Percentiles rank a stretch among this genome's conserved stretches.
Evolutionary conservation across 495 filamentous ascomycete genomes (phyloP).

Genomic region (Neurospora sp.): DNA sequence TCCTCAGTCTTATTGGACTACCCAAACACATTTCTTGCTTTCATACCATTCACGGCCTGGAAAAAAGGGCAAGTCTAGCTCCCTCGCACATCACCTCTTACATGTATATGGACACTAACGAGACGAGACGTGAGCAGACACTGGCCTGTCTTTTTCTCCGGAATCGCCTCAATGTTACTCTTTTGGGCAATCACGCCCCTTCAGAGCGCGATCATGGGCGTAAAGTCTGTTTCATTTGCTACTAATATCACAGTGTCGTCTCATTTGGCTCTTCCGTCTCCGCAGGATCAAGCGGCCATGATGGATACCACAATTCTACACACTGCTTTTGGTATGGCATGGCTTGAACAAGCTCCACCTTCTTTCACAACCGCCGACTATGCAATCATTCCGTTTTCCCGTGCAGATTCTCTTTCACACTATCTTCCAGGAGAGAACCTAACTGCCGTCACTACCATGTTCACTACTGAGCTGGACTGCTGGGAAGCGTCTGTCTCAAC

Average conservation of each 20-base stretch:
- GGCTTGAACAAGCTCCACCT: slow-evolving; percentile 29
- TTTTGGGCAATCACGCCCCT: background rate
- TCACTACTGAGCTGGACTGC: slow-evolving; percentile 28
- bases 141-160: background rate
- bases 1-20: slow-evolving; percentile 35
- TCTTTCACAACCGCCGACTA: slow-evolving; percentile 28
- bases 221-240: background rate
- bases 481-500: too few relatives aligned
- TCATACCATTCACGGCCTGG: slow-evolving; percentile 34
- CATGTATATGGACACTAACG: too few relatives aligned
- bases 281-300: slow-evolving; percentile 27
- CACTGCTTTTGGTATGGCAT: slow-evolving; percentile 24
- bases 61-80: slow-evolving; percentile 23
- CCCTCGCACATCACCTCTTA: too few relatives aligned
- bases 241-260: background rate
- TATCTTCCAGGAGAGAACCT: slow-evolving; percentile 9
- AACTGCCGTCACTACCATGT: slow-evolving; percentile 23
- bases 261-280: background rate
- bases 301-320: slow-evolving; percentile 23
- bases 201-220: background rate
- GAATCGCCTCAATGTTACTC: background rate
- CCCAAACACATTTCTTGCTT: slow-evolving; percentile 38
- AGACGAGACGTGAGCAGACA: too few relatives aligned
- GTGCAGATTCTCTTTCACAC: fast-evolving
- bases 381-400: background rate